Percentiles rank a stretch among this genome's conserved stretches.
These are phyloP conservation scores for Trebouxia sp. DNA, from an alignment of 139 green algal genomes.

Conservation along the genomic window DNA sequence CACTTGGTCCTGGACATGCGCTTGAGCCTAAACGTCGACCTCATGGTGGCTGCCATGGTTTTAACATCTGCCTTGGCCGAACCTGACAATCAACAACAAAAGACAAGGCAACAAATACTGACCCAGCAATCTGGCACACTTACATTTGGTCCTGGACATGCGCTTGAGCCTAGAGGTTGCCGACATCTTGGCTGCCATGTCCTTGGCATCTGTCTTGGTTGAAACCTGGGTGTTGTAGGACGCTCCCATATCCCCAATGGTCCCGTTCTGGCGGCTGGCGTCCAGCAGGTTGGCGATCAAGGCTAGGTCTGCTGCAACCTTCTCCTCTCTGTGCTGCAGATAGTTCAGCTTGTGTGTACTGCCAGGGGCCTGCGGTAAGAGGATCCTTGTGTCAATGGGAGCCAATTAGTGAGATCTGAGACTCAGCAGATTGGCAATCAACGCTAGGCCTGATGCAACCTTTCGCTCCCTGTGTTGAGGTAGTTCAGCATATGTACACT, in stretches of 20 bases:
- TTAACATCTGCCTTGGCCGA: neutral
- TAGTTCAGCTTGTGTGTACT: constrained; percentile 52
- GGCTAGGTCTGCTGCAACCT: constrained; percentile 2
- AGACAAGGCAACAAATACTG: neutral
- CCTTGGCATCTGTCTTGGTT: neutral
- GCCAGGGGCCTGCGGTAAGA: constrained; percentile 15
- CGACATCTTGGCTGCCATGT: neutral
- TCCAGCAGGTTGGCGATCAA: neutral
- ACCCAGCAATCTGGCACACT: neutral
- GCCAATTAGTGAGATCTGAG: no score
- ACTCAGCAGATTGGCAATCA: neutral
- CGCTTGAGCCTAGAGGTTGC: neutral
- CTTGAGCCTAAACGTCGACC: neutral
- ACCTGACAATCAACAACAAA: neutral
- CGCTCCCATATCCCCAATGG: constrained; percentile 1
- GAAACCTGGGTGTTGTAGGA: neutral
- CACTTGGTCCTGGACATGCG: neutral
- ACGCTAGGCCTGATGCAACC: neutral
- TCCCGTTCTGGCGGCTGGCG: neutral
- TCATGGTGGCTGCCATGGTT: neutral
- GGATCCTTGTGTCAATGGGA: no score
- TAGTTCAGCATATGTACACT: constrained; percentile 52
- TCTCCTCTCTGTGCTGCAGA: constrained; percentile 48
- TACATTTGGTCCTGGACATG: neutral
- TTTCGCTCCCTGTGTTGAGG: constrained; percentile 50